A percentile compares a stretch with the other conserved stretches of the same genome.
Conservation (phyloP, 371 early-diverging fungal genomes). For the Funneliformis caledonium region DNA sequence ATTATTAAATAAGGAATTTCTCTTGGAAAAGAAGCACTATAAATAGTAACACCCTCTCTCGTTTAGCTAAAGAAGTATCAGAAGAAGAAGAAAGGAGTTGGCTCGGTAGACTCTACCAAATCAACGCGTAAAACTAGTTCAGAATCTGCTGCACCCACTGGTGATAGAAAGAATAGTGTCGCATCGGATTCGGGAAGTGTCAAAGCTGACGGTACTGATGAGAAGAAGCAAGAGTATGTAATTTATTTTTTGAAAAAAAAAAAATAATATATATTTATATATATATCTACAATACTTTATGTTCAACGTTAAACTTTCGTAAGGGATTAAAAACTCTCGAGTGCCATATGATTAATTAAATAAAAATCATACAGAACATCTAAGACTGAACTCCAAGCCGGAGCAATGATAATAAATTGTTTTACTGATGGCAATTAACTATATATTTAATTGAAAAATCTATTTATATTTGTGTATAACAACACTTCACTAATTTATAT, state of each 20-base stretch:
- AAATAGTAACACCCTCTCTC: background rate
- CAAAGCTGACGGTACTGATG: background rate
- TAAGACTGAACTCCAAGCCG: background rate
- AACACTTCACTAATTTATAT: background rate
- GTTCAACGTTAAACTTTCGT: background rate
- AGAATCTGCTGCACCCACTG: background rate
- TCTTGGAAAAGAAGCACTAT: background rate
- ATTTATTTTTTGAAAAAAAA: background rate
- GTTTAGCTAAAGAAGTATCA: conserved; percentile 30
- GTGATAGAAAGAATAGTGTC: conserved; percentile 18
- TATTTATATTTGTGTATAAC: background rate
- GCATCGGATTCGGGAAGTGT: conserved; percentile 32
- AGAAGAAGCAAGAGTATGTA: conserved; percentile 7
- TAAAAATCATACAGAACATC: conserved; percentile 22
- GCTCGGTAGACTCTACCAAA: background rate
- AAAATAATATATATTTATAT: too few species aligned
- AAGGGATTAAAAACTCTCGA: too few species aligned
- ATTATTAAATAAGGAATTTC: background rate
- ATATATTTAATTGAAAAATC: background rate
- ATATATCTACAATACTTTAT: background rate
- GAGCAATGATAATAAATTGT: conserved; percentile 15
- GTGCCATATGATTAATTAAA: conserved; percentile 2
- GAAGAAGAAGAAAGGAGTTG: conserved; percentile 29
- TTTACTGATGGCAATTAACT: conserved; percentile 10
- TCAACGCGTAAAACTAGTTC: conserved; percentile 23